Evolutionary conservation across 2,329 filamentous ascomycete genomes (phyloP).

Genomic region (Ramularia endophylla): DNA sequence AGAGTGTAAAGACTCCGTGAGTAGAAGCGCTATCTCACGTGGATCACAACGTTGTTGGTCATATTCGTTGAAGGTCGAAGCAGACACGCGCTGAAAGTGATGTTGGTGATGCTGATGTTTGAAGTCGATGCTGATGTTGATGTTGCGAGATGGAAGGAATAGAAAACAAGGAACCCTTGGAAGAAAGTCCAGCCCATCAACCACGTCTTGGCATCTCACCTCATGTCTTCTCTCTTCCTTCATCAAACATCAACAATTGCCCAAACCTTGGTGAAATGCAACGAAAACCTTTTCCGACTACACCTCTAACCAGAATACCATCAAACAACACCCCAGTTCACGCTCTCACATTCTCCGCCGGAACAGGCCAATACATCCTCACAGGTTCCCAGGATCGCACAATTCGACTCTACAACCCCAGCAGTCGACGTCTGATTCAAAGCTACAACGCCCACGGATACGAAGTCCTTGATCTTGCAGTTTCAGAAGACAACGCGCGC

Average conservation of each 20-base stretch:
- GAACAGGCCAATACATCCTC: conserved; percentile 55
- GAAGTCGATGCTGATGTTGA: too few species aligned
- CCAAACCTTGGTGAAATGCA: not conserved
- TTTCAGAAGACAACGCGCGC: conserved; percentile 68
- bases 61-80: too few species aligned
- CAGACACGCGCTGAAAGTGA: too few species aligned
- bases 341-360: conserved; percentile 46
- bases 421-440: conserved; percentile 60
- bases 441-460: conserved; percentile 88
- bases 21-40: too few species aligned
- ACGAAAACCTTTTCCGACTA: conserved; percentile 20
- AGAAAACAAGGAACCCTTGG: too few species aligned
- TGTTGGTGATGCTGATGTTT: too few species aligned
- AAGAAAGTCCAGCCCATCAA: not conserved
- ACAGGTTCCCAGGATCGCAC: conserved; percentile 80
- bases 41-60: too few species aligned
- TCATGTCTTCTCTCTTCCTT: conserved; percentile 1
- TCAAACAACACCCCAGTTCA: conserved; percentile 37
- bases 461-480: conserved; percentile 75
- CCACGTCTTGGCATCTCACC: conserved; percentile 4
- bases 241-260: too few species aligned
- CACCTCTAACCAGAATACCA: conserved; percentile 23
- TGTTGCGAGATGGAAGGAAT: too few species aligned
- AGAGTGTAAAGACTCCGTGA: too few species aligned
- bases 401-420: conserved; percentile 79